phyloP scores from a whole-genome alignment of 495 filamentous ascomycete species.

The Penicillium ochrochloron region DNA sequence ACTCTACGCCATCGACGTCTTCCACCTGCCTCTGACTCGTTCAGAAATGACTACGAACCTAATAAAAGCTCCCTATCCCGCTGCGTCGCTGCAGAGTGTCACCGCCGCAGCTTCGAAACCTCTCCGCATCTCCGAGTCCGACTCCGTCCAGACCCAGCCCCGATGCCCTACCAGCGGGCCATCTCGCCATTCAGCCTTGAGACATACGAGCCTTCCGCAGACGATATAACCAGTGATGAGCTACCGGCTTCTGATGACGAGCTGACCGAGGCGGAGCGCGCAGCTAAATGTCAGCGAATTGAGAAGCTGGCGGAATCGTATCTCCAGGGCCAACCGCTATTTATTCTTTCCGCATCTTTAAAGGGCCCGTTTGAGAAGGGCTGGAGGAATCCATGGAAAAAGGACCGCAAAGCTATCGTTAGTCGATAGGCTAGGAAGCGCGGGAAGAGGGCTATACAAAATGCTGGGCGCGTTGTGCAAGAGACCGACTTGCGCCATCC shows the following conservation, averaged over 20 bases:
- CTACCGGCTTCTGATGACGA: constrained; percentile 64
- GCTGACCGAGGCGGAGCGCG: constrained; percentile 49
- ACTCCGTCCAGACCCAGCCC: constrained; percentile 26
- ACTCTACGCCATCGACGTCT: constrained; percentile 12
- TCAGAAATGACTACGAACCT: constrained; percentile 37
- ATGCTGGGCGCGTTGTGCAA: constrained; percentile 17
- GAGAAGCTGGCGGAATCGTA: constrained; percentile 64
- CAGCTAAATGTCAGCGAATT: constrained; percentile 58
- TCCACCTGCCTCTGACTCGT: neutral
- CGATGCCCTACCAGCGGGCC: constrained; percentile 46
- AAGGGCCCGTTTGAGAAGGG: constrained; percentile 65
- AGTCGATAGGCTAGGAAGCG: neutral
- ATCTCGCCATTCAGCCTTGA: constrained; percentile 47
- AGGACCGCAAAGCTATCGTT: constrained; percentile 27
- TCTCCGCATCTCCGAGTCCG: constrained; percentile 6
- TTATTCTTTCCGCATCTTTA: constrained; percentile 65
- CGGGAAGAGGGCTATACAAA: neutral
- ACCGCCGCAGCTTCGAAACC: constrained; percentile 28
- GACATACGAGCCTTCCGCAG: constrained; percentile 49
- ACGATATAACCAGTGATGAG: constrained; percentile 45
- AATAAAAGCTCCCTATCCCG: constrained; percentile 3
- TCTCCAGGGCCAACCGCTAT: constrained; percentile 58
- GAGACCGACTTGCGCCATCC: constrained; percentile 24
- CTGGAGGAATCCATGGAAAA: constrained; percentile 71
- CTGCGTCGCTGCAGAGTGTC: constrained; percentile 27